Conservation (phyloP, 2,329 filamentous ascomycete species). For the Ophiostoma montium region DNA sequence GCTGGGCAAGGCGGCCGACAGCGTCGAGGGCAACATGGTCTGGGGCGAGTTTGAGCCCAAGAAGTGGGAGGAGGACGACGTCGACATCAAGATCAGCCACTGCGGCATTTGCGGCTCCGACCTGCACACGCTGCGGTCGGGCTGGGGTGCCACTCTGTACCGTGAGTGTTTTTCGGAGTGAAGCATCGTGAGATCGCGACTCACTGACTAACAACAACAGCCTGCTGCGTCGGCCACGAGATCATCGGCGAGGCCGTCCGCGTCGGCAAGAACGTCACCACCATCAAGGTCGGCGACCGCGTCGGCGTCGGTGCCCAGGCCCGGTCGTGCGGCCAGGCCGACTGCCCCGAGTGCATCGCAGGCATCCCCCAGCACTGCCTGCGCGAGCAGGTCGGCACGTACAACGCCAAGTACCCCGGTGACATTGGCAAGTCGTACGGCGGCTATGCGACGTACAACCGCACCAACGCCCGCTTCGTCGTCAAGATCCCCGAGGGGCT, state of each 20-base stretch:
- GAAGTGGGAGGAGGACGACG: slow-evolving; percentile 49
- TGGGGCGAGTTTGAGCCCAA: slow-evolving; percentile 47
- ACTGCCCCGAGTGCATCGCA: slow-evolving; percentile 18
- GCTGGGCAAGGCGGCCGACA: slow-evolving; percentile 28
- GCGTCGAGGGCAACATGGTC: slow-evolving; percentile 36
- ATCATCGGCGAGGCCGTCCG: slow-evolving; percentile 46
- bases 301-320: slow-evolving; percentile 14
- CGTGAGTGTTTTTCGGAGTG: slow-evolving; percentile 3
- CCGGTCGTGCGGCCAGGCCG: slow-evolving; percentile 16
- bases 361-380: slow-evolving; percentile 10
- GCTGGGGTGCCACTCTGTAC: slow-evolving; percentile 24
- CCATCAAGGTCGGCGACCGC: slow-evolving; percentile 21
- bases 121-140: slow-evolving; percentile 42
- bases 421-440: slow-evolving; percentile 23
- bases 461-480: slow-evolving; percentile 27
- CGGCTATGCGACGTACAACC: slow-evolving; percentile 15
- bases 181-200: no score
- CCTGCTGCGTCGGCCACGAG: slow-evolving; percentile 48
- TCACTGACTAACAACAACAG: slow-evolving; percentile 13
- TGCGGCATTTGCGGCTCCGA: slow-evolving; percentile 54
- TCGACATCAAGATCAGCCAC: slow-evolving; percentile 52
- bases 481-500: slow-evolving; percentile 16
- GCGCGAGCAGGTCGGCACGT: slow-evolving; percentile 6
- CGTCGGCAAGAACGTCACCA: slow-evolving; percentile 32
- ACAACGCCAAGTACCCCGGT: slow-evolving; percentile 6